Evolutionary conservation across 2,329 filamentous ascomycete genomes (phyloP).

Genomic region (Thielaviopsis ethacetica): DNA sequence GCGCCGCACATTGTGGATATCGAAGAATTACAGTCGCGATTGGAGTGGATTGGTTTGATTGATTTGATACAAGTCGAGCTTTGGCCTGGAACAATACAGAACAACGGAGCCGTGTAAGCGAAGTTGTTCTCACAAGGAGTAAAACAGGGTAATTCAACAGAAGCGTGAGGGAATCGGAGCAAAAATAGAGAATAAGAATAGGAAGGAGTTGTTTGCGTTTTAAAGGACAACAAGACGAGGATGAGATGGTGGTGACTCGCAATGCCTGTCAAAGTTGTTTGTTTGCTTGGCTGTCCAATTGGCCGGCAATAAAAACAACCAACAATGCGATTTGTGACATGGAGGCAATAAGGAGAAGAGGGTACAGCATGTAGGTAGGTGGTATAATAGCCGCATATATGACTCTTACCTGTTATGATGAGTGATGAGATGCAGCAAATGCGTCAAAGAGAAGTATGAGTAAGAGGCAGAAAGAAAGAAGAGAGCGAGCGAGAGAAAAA

Average conservation of each 20-base stretch:
- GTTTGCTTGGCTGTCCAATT: neutral
- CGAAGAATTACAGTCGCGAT: neutral
- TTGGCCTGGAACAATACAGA: neutral
- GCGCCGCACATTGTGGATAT: slow-evolving; percentile 8
- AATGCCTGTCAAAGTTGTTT: neutral
- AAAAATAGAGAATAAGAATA: neutral
- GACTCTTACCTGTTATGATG: slow-evolving; percentile 1
- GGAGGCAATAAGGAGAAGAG: neutral
- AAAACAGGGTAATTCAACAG: neutral
- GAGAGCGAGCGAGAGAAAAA: neutral
- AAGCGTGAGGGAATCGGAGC: neutral
- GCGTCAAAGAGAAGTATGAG: neutral
- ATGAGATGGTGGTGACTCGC: neutral
- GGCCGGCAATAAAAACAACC: neutral
- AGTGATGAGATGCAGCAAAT: neutral
- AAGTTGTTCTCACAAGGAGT: neutral
- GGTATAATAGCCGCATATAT: neutral
- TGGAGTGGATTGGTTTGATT: neutral
- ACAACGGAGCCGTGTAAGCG: neutral
- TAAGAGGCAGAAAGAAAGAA: neutral
- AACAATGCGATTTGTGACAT: too few relatives aligned
- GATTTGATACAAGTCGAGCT: neutral
- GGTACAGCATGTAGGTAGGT: neutral
- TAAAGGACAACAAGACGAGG: neutral
- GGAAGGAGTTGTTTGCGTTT: neutral